Conservation (phyloP, 176 grass and related monocot species). For the Carex cristatella region DNA sequence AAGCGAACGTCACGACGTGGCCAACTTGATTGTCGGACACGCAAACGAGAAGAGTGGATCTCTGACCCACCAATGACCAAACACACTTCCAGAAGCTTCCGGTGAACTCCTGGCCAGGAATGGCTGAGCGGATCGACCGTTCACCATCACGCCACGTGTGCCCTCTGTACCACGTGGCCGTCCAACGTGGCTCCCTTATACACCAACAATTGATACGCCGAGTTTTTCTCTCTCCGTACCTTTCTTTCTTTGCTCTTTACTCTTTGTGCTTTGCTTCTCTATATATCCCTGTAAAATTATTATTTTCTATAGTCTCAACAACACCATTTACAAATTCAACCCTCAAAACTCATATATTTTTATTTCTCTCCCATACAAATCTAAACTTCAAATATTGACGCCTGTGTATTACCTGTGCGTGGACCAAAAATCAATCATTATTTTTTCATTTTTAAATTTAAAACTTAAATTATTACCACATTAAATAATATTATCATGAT, state of each 20-base stretch:
- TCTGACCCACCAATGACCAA: constrained; percentile 14
- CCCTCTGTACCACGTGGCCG: background rate
- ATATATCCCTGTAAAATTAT: background rate
- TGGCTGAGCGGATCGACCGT: constrained; percentile 42
- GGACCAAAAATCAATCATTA: too few relatives aligned
- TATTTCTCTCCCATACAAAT: too few relatives aligned
- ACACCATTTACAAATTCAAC: background rate
- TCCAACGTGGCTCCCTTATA: constrained; percentile 58
- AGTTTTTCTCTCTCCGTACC: constrained; percentile 38
- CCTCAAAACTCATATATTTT: background rate
- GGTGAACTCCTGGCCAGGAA: constrained; percentile 57
- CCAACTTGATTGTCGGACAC: constrained; percentile 10
- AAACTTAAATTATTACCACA: too few relatives aligned
- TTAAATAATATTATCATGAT: too few relatives aligned
- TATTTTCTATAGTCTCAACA: background rate
- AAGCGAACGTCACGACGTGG: constrained; percentile 24
- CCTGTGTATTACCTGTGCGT: too few relatives aligned
- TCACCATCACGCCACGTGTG: constrained; percentile 37
- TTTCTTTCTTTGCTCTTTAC: background rate
- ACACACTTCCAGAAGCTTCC: constrained; percentile 72
- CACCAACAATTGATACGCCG: constrained; percentile 70
- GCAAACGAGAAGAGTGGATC: background rate
- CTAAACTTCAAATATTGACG: too few relatives aligned
- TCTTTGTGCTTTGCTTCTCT: background rate
- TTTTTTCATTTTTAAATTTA: too few relatives aligned